Percentiles rank a stretch among this genome's conserved stretches.
Evolutionary conservation across 225 moss, liverwort and hornwort genomes (phyloP).

Genomic region (Anthoceros angustus): DNA sequence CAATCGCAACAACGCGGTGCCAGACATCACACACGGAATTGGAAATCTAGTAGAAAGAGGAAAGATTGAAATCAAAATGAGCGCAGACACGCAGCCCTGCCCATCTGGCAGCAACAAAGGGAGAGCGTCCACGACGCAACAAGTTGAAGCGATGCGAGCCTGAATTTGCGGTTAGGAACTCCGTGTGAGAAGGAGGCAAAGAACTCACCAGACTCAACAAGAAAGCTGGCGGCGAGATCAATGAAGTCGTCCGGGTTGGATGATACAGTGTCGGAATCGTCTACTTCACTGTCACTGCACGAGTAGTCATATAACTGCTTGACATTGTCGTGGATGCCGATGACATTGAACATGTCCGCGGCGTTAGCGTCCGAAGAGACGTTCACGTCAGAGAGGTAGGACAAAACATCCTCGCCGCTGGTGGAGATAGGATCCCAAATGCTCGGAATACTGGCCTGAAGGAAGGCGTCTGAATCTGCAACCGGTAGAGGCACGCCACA

Average conservation of each 20-base stretch:
- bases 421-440: not conserved
- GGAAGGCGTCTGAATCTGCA: not conserved
- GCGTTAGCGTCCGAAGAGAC: not conserved
- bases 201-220: constrained; percentile 3
- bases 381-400: not conserved
- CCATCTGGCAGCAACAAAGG: too few relatives aligned
- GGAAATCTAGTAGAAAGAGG: too few relatives aligned
- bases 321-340: not conserved
- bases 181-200: not conserved
- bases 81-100: not conserved
- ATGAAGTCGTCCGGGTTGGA: not conserved
- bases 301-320: not conserved
- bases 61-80: not conserved
- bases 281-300: not conserved
- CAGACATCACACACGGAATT: too few relatives aligned
- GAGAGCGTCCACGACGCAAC: not conserved
- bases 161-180: too few relatives aligned
- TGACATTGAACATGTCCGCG: not conserved
- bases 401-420: not conserved
- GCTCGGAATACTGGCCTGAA: not conserved
- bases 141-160: too few relatives aligned
- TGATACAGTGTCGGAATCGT: not conserved
- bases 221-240: constrained; percentile 1
- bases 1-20: too few relatives aligned
- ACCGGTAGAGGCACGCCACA: not conserved